Conservation (phyloP, 129 eudicot species). For the Saposhnikovia divaricata region DNA sequence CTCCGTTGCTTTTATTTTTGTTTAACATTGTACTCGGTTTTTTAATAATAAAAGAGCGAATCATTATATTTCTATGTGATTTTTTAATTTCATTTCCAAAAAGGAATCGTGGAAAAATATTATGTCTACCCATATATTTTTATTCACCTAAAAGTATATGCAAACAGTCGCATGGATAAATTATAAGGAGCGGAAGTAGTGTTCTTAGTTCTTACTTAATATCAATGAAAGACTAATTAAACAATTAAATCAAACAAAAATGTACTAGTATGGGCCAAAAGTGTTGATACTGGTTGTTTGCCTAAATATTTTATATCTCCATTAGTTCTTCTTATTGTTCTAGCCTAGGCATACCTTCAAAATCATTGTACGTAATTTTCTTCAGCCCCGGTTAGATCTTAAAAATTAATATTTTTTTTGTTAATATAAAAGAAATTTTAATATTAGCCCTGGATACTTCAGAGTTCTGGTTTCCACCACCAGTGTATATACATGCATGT, state of each 20-base stretch:
- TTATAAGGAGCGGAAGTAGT: neutral
- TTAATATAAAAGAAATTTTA: too few species aligned
- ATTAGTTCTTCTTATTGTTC: neutral
- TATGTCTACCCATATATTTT: neutral
- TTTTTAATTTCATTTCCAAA: too few species aligned
- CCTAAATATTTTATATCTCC: neutral
- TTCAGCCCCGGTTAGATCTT: neutral
- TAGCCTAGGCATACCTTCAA: neutral
- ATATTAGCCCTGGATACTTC: neutral
- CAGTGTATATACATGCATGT: neutral
- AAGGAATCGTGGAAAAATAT: neutral
- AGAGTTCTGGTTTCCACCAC: neutral
- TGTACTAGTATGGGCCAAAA: neutral
- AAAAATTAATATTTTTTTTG: too few species aligned
- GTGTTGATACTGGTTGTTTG: neutral
- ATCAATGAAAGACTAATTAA: neutral
- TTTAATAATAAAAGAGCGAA: too few species aligned
- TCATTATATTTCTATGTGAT: neutral
- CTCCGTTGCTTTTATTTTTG: neutral
- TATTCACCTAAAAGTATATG: neutral
- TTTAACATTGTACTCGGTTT: neutral
- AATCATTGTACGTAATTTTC: too few species aligned
- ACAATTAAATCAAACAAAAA: too few species aligned
- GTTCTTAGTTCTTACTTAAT: too few species aligned
- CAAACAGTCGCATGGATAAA: neutral